Evolutionary conservation across 1,284 basidiomycete species (phyloP).

Genomic region (Xanthoconium separans): DNA sequence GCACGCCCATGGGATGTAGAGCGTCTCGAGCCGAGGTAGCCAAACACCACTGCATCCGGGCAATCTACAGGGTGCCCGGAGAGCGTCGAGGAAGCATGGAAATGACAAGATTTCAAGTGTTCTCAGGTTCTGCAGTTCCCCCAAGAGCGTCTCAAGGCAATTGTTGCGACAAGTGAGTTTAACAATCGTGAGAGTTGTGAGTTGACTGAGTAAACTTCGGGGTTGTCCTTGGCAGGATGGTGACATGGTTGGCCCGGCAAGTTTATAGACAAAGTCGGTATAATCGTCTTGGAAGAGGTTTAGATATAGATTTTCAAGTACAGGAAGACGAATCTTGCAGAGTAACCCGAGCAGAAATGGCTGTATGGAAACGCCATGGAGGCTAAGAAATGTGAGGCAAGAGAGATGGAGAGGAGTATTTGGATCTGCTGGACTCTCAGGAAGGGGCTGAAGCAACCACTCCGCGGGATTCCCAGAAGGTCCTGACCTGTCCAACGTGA

Average conservation of each 20-base stretch:
- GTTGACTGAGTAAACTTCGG: slow-evolving; percentile 37
- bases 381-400: slow-evolving; percentile 45
- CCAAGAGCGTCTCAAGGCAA: slow-evolving; percentile 39
- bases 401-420: slow-evolving; percentile 42
- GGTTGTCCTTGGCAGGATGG: slow-evolving; percentile 36
- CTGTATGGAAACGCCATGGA: slow-evolving; percentile 47
- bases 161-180: slow-evolving; percentile 41
- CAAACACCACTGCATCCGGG: slow-evolving; percentile 4
- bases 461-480: slow-evolving; percentile 9
- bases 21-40: slow-evolving; percentile 37
- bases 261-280: slow-evolving; percentile 20
- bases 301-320: slow-evolving; percentile 45
- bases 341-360: slow-evolving; percentile 46
- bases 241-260: slow-evolving; percentile 31
- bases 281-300: slow-evolving; percentile 40
- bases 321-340: slow-evolving; percentile 47
- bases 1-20: slow-evolving; percentile 45
- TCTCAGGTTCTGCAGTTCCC: slow-evolving; percentile 44
- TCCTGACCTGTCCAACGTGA: slow-evolving; percentile 53
- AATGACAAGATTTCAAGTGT: slow-evolving; percentile 33
- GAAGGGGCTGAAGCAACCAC: slow-evolving; percentile 32
- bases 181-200: slow-evolving; percentile 50
- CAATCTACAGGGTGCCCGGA: slow-evolving; percentile 27
- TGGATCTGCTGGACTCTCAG: slow-evolving; percentile 27
- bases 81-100: slow-evolving; percentile 12